Base-by-base conservation (phyloP, 2,329 filamentous ascomycete species). In the Dactylellina parvicollis region DNA sequence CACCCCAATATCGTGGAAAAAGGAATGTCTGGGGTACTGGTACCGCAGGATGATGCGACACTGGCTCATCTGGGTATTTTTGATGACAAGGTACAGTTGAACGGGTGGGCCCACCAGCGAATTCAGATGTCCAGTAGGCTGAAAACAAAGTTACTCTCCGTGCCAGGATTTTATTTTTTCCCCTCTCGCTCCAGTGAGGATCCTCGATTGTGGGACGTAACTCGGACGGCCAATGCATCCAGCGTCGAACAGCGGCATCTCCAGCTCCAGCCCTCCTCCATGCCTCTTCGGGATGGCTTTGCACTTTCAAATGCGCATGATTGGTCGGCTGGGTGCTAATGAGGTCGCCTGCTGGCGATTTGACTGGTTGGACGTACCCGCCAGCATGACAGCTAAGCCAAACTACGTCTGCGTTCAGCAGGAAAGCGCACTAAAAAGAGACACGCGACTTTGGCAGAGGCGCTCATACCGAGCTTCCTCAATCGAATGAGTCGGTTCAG, bases 21-120 rank as follows among this genome's bases (percentile, higher is more conserved):
- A 72, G 67, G 59, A 72, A 72, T 38, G 26, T 65, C 67, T 64
- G 67, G 67, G 67, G 67, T 72, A 72, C 59, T 72, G 67, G 67
- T 72, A 72, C 67, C 59, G 36, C 59, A 64, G 34, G 32, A 46
- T 38, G 67, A 36, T 72, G 52, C 67, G 59, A 59, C 67, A 59
- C 67, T 72, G 52, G 67, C 67, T 72, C 54, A 24, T 54, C 50
- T 65, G 59, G 67, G 67, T 72, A 72, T 72, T 65, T 65, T 52
- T 59, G 42, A 52, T 52, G 59, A 57, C 67, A 57, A 60, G 67
- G 67, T 72, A 72, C 59, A 42, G 32, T 36, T 57, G 57, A 30
- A 22, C 59, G 30, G 32, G 52, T 46, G 59, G 66, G 28, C 59
- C 57, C 52, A 59, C 50, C 42, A 34, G 22, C 50, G 34, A 72